Evolutionary conservation across 495 filamentous ascomycete species (phyloP).

Genomic region (Xylaria intraflava): DNA sequence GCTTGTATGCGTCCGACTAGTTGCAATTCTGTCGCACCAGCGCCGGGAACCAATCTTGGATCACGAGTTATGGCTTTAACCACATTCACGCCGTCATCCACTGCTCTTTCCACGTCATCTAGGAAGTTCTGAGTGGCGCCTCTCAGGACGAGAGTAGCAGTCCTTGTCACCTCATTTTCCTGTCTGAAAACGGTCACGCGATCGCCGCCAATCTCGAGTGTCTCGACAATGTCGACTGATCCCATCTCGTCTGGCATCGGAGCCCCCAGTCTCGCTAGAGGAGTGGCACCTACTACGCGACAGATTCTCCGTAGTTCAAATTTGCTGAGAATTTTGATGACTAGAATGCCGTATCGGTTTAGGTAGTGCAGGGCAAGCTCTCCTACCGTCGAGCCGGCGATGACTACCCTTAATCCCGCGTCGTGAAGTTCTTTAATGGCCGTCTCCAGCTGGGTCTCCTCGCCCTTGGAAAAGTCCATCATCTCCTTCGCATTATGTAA

Average conservation of each 20-base stretch:
- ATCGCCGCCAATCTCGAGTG: slow-evolving; percentile 95
- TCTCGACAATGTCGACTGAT: slow-evolving; percentile 89
- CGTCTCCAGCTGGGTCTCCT: slow-evolving; percentile 84
- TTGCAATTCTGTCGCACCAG: slow-evolving; percentile 93
- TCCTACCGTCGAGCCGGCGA: slow-evolving; percentile 85
- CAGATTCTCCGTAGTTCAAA: slow-evolving; percentile 92
- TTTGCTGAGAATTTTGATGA: slow-evolving; percentile 97
- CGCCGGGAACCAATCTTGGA: slow-evolving; percentile 82
- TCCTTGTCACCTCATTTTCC: slow-evolving; percentile 85
- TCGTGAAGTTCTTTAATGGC: slow-evolving; percentile 93
- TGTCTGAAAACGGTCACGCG: slow-evolving; percentile 98
- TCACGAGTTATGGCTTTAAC: slow-evolving; percentile 98
- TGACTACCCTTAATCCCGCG: slow-evolving; percentile 82
- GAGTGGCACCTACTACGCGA: slow-evolving; percentile 93
- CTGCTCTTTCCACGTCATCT: slow-evolving; percentile 93
- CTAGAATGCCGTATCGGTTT: slow-evolving; percentile 89
- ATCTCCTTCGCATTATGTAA: slow-evolving; percentile 97
- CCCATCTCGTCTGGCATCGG: slow-evolving; percentile 99
- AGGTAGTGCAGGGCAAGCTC: slow-evolving; percentile 97
- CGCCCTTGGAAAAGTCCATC: slow-evolving; percentile 95
- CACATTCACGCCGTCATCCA: slow-evolving; percentile 97
- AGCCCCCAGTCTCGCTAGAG: slow-evolving; percentile 88
- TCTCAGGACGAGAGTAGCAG: slow-evolving; percentile 88
- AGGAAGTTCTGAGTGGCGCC: slow-evolving; percentile 97
- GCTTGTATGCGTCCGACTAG: slow-evolving; percentile 85